Conservation (phyloP, 352 stramenopile genomes). For the Lagenidium giganteum region DNA sequence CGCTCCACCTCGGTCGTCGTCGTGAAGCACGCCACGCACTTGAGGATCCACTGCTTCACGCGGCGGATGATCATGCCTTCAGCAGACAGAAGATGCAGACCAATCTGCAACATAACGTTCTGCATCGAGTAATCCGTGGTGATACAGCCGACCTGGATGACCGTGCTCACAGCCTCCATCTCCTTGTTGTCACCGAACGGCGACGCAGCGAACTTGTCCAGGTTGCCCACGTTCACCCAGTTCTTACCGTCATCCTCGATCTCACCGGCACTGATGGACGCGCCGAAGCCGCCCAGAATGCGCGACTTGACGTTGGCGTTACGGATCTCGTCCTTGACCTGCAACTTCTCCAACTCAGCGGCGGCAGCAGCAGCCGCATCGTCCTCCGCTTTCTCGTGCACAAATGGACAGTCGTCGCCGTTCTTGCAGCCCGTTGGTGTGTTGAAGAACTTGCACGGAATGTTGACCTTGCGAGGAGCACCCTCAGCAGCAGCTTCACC, state of each 20-base stretch:
- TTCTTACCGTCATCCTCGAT: conserved; percentile 85
- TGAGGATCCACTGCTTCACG: conserved; percentile 94
- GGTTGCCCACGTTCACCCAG: conserved; percentile 77
- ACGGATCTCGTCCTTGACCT: conserved; percentile 47
- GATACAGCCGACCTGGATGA: conserved; percentile 67
- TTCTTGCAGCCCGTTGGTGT: conserved; percentile 66
- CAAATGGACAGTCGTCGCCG: conserved; percentile 64
- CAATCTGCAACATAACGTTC: conserved; percentile 90
- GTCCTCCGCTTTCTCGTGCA: conserved; percentile 46
- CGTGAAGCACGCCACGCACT: conserved; percentile 96
- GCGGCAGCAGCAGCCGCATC: not conserved
- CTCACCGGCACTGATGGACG: conserved; percentile 69
- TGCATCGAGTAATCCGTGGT: conserved; percentile 89
- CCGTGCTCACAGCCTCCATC: conserved; percentile 48
- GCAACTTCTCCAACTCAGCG: conserved; percentile 16
- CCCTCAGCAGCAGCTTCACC: conserved; percentile 7
- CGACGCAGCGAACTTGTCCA: conserved; percentile 49
- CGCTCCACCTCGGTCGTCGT: conserved; percentile 90
- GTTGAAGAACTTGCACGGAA: conserved; percentile 76
- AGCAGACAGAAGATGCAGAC: conserved; percentile 66
- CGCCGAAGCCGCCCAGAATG: conserved; percentile 79
- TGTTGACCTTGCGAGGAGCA: conserved; percentile 53
- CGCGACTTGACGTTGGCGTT: conserved; percentile 83
- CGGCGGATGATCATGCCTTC: conserved; percentile 86
- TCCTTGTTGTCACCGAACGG: conserved; percentile 74